phyloP scores from a whole-genome alignment of 805 yeast genomes.

The Saturnispora serradocipensis region DNA sequence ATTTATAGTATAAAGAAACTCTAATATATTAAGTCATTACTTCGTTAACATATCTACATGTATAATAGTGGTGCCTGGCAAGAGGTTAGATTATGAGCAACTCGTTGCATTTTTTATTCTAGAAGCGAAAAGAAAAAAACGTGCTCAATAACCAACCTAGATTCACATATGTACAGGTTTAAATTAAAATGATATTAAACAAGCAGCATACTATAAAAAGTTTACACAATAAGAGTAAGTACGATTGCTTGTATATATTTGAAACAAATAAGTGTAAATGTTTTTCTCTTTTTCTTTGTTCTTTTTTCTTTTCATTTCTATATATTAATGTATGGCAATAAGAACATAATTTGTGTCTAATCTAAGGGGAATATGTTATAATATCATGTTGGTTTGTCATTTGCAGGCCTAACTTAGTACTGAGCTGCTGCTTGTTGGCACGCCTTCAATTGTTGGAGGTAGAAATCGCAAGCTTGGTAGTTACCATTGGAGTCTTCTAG shows the following conservation, averaged over 20 bases:
- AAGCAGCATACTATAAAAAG: background rate
- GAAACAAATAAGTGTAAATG: background rate
- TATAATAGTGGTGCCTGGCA: too few species aligned
- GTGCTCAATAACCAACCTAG: background rate
- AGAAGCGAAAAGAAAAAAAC: background rate
- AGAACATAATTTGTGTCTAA: background rate
- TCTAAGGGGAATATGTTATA: background rate
- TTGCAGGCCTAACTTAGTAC: slow-evolving; percentile 36
- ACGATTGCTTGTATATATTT: background rate
- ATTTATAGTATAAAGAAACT: background rate
- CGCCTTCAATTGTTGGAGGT: slow-evolving; percentile 93
- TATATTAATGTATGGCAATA: background rate
- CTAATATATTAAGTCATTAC: background rate
- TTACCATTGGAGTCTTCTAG: slow-evolving; percentile 89
- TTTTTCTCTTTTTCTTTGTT: background rate
- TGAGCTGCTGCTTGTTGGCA: slow-evolving; percentile 90
- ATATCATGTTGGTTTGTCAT: background rate
- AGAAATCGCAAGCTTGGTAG: slow-evolving; percentile 95
- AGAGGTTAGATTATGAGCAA: background rate
- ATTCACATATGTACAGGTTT: background rate
- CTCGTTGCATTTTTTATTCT: background rate
- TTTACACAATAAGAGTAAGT: background rate
- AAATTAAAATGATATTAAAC: background rate
- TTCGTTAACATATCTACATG: background rate
- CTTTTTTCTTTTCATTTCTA: background rate